Base-by-base conservation (phyloP, 148 eudicot species). In the Rhododendron ovatum region DNA sequence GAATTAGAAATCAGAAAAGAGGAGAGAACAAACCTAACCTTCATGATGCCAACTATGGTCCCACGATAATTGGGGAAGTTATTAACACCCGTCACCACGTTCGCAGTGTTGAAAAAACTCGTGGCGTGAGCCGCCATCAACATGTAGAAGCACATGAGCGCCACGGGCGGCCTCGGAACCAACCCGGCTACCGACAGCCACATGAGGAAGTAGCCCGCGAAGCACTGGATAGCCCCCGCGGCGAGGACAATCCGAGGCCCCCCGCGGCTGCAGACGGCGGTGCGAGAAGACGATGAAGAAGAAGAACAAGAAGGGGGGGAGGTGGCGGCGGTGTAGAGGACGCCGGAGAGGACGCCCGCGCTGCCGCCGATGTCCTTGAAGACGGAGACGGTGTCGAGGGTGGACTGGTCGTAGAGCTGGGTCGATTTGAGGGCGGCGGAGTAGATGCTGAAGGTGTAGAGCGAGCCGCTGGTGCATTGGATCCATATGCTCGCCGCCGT, bases 351-450 rank as follows among this genome's bases (percentile, higher is more conserved):
- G 28, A 94, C 47, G 3, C 99, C 99, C 82, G 93, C 93, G 92
- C 95, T 93, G 45, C 98, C 93, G 57, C 99, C 99, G 84, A 97
- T 94, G 86, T 97, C 99, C 71, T 95, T 93, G 92, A 97, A 97
- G 79, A 97, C 98, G 35, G 98, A 94, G 83, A 97, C 89, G 15
- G 91, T 94, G 95, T 97, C 92, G 47, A 97, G 94, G 7, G 98
- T 97, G 7, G 98, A 90, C 50, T 97, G 99, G n/a, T 87, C 86
- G 86, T 97, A 97, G 43, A 53, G 79, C 69, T 97, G 99, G 33
- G 88, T 88, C 10, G 98, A 90, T 84, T 97, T 97, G 12, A 97
- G 89, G 47, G 85, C 80, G 7, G 99, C 87, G 0, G 98, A 95
- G 92, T 95, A 96, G 73, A 96, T 93, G 84, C 93, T 91, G 91